Evolutionary conservation across 805 yeast genomes (phyloP), one percentile per base, ranked within the genome.

Genomic region (Metschnikowia cubensis): DNA sequence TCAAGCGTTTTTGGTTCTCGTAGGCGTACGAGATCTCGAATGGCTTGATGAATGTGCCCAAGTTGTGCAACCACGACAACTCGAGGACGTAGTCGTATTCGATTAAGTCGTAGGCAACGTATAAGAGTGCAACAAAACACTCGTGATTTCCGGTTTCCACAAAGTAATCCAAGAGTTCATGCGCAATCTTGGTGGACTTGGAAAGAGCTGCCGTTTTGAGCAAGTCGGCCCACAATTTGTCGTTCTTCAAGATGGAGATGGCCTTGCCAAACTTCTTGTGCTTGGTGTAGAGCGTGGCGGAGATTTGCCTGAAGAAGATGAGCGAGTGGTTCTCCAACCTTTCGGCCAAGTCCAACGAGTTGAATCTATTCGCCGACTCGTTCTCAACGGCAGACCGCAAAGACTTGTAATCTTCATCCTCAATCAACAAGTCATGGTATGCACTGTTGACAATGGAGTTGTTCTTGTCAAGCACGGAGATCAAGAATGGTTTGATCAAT

Each of bases 81-180:
- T 94, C 99, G 58, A 86, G 70, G 18, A 92, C 96, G 62, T 84
- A 84, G 63, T 94, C 99, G 57, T 82, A 83, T 47, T 82, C 81
- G 57, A 94, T 76, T 63, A 85, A 74, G 47, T 85, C 87, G 68
- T 94, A 94, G 62, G 95, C 88, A 5, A 89, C 75, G 73, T 85
- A 94, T 63, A 94, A 77, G 53, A 91, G 81, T 5, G 96, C 97
- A 61, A 90, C 86, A 65, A 89, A 87, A 62, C 96, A 88, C 75
- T 94, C 99, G 70, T 85, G 89, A 74, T 94, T 94, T 59, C 96
- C 98, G 36, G 96, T 89, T 61, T 92, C 97, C 52, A 94, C 97
- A 68, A 94, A 94, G 74, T 92, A 94, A 48, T 85, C 80, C 67
- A 94, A 74, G 56, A 89, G 75, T 52, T 94, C 98, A 67, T 89